Evolutionary conservation across 257 asterid species (phyloP).

Genomic region (Nemophila menziesii): DNA sequence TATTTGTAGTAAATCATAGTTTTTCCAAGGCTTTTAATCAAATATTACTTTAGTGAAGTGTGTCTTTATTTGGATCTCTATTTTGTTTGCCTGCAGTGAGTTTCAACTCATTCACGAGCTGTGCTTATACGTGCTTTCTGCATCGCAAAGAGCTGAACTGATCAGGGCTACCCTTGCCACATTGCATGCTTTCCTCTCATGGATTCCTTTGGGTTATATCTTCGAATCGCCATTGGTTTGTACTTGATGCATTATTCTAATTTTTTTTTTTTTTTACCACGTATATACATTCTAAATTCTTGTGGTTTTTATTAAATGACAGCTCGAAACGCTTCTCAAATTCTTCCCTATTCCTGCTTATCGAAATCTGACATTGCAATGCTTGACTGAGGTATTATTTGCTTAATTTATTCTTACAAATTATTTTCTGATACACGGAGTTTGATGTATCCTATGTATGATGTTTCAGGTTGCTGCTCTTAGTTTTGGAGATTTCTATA

Average conservation of each 20-base stretch:
- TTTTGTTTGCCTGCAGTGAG: slow-evolving; percentile 45
- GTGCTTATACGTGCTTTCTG: slow-evolving; percentile 82
- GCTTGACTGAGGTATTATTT: slow-evolving; percentile 73
- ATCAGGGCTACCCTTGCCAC: slow-evolving; percentile 91
- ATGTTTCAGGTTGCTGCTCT: slow-evolving; percentile 79
- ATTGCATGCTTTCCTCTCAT: slow-evolving; percentile 89
- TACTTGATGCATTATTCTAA: slow-evolving; percentile 11
- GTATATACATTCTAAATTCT: background rate
- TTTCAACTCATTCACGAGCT: slow-evolving; percentile 94
- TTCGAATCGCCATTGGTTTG: slow-evolving; percentile 96
- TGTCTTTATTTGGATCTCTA: background rate
- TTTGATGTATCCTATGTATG: background rate
- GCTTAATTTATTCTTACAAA: slow-evolving; percentile 3
- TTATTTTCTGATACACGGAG: background rate
- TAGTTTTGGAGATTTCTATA: slow-evolving; percentile 75
- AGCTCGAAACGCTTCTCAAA: slow-evolving; percentile 79
- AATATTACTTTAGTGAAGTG: background rate
- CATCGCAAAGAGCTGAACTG: slow-evolving; percentile 92
- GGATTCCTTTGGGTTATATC: slow-evolving; percentile 98
- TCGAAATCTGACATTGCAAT: slow-evolving; percentile 88
- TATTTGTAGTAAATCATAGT: background rate
- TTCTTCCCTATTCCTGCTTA: slow-evolving; percentile 69
- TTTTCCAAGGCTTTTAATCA: background rate
- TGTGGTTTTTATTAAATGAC: slow-evolving; percentile 18
- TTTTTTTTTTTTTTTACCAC: background rate